Evolutionary conservation across 2,329 filamentous ascomycete species (phyloP).

Genomic region (Achaetomium macrosporum): DNA sequence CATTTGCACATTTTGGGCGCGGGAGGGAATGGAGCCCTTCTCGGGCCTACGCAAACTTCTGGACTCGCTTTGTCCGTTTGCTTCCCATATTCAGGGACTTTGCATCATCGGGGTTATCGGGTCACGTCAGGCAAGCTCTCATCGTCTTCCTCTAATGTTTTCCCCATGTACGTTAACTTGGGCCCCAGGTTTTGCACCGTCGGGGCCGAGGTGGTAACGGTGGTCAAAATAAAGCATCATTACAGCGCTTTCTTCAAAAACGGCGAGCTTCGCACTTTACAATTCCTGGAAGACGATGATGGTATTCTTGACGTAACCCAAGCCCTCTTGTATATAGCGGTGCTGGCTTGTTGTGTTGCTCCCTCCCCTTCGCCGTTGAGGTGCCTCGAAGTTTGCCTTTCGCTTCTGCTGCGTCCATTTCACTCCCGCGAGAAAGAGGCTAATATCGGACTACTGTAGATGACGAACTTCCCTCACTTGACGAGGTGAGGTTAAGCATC

Average conservation of each 20-base stretch:
- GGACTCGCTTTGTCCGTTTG: slow-evolving; percentile 4
- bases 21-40: slow-evolving; percentile 2
- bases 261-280: slow-evolving; percentile 32
- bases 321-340: slow-evolving; percentile 40
- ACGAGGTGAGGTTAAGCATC: slow-evolving; percentile 57
- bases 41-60: neutral
- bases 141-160: slow-evolving; percentile 58
- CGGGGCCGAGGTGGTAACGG: slow-evolving; percentile 30
- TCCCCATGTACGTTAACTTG: slow-evolving; percentile 62
- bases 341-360: slow-evolving; percentile 27
- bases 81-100: slow-evolving; percentile 9
- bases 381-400: neutral
- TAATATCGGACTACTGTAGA: slow-evolving; percentile 46
- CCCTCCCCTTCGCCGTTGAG: slow-evolving; percentile 4
- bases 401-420: neutral
- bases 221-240: slow-evolving; percentile 46
- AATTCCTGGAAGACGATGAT: slow-evolving; percentile 56
- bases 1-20: slow-evolving; percentile 22
- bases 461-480: slow-evolving; percentile 55
- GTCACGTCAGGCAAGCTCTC: slow-evolving; percentile 60
- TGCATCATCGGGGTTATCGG: slow-evolving; percentile 33
- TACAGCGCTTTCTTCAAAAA: slow-evolving; percentile 34
- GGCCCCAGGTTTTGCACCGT: slow-evolving; percentile 30
- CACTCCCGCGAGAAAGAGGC: slow-evolving; percentile 27
- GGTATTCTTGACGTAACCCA: slow-evolving; percentile 50